Percentiles rank a stretch among this genome's conserved stretches.
Conservation (phyloP, 306 rosid species). For the Aeschynomene evenia region DNA sequence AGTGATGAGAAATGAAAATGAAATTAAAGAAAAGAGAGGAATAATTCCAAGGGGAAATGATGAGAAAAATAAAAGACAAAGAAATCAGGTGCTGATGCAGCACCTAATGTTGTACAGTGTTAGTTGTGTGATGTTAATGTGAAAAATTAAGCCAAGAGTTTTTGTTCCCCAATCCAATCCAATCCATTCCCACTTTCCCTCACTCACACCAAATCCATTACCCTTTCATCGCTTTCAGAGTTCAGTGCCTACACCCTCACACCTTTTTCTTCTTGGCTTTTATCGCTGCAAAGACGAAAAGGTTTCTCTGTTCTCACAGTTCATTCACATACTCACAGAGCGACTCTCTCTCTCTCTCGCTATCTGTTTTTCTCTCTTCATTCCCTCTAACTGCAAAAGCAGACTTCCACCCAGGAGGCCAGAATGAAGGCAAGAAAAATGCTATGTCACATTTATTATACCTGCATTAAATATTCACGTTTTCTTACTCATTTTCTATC, state of each 20-base stretch:
- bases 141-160: not conserved
- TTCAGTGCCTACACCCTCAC: not conserved
- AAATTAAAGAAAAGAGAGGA: not conserved
- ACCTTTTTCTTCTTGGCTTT: not conserved
- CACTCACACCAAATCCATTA: conserved; percentile 33
- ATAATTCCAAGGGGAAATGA: not conserved
- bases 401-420: too few species aligned
- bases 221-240: not conserved
- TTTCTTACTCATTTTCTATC: not conserved
- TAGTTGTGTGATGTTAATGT: not conserved
- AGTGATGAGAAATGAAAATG: not conserved
- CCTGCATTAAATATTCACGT: not conserved
- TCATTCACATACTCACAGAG: not conserved
- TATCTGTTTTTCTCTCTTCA: not conserved
- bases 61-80: not conserved
- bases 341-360: not conserved
- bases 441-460: not conserved
- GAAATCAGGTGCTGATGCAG: not conserved
- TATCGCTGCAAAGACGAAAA: not conserved
- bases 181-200: conserved; percentile 7
- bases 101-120: not conserved
- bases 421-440: conserved; percentile 42
- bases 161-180: not conserved
- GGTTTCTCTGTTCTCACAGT: not conserved
- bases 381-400: not conserved